phyloP scores from a whole-genome alignment of 2,329 filamentous ascomycete genomes.

The Aspergillus novofumigatus region DNA sequence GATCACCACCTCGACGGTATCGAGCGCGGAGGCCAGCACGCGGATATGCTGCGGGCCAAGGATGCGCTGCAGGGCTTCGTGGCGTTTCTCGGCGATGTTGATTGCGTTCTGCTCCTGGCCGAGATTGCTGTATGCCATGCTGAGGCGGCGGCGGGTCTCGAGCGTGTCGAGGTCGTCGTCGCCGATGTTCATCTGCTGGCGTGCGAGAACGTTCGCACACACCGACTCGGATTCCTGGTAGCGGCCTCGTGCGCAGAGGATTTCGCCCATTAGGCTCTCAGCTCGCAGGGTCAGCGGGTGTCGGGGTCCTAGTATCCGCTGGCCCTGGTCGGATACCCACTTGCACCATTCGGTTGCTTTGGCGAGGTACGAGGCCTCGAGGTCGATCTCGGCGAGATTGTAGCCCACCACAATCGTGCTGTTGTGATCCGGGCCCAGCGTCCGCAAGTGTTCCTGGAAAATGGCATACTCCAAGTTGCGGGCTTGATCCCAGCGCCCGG shows the following conservation, averaged over 20 bases:
- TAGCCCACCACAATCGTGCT: slow-evolving; percentile 26
- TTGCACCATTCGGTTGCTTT: slow-evolving; percentile 28
- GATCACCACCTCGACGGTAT: slow-evolving; percentile 21
- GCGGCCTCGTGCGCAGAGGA: slow-evolving; percentile 22
- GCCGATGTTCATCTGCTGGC: slow-evolving; percentile 30
- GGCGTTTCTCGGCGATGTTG: slow-evolving; percentile 9
- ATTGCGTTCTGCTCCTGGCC: not conserved
- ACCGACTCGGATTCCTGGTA: slow-evolving; percentile 27
- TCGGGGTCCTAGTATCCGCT: slow-evolving; percentile 22
- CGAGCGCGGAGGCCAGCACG: slow-evolving; percentile 17
- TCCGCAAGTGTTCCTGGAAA: slow-evolving; percentile 27
- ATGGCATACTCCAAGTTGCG: slow-evolving; percentile 25
- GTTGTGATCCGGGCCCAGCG: slow-evolving; percentile 25
- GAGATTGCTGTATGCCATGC: slow-evolving; percentile 19
- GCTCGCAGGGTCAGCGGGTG: slow-evolving; percentile 26
- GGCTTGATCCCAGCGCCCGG: slow-evolving; percentile 26
- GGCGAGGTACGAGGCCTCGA: slow-evolving; percentile 18
- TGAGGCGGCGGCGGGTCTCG: slow-evolving; percentile 26
- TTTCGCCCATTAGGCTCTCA: slow-evolving; percentile 27
- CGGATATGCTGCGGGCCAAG: slow-evolving; percentile 27
- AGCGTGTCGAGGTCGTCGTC: slow-evolving; percentile 29
- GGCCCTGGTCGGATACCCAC: slow-evolving; percentile 26
- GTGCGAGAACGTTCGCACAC: slow-evolving; percentile 28
- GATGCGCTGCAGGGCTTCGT: slow-evolving; percentile 20
- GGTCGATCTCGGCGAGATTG: slow-evolving; percentile 25